Conservation (phyloP, 352 stramenopile genomes). For the Elongisporangium undulatum region DNA sequence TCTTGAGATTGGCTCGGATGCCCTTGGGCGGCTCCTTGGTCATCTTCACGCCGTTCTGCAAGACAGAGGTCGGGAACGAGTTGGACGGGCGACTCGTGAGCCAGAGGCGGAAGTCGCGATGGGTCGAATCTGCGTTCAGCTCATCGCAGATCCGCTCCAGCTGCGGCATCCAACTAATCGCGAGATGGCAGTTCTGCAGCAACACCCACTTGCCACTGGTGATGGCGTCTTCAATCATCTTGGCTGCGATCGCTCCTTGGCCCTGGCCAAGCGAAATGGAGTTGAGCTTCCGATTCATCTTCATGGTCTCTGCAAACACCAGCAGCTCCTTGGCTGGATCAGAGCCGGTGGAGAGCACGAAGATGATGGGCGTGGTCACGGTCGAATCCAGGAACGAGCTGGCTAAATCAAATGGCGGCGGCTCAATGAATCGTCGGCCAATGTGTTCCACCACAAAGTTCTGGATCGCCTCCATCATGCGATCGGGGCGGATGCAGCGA, state of each 20-base stretch:
- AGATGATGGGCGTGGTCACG: constrained; percentile 87
- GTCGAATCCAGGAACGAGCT: constrained; percentile 84
- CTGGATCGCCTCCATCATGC: constrained; percentile 87
- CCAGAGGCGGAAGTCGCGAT: constrained; percentile 93
- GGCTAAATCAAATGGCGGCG: constrained; percentile 75
- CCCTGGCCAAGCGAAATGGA: constrained; percentile 90
- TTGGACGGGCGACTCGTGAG: constrained; percentile 79
- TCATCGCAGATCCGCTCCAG: constrained; percentile 91
- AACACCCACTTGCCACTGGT: constrained; percentile 91
- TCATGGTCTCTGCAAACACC: constrained; percentile 80
- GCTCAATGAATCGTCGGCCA: constrained; percentile 88
- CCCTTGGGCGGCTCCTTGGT: constrained; percentile 92
- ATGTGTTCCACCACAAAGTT: constrained; percentile 88
- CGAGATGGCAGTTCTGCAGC: constrained; percentile 91
- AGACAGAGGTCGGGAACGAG: constrained; percentile 81
- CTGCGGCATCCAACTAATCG: constrained; percentile 91
- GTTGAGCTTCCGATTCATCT: constrained; percentile 79
- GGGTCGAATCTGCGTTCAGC: constrained; percentile 75
- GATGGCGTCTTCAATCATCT: constrained; percentile 86
- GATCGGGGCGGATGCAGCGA: constrained; percentile 71
- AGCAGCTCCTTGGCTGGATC: constrained; percentile 89
- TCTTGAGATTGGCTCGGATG: constrained; percentile 85
- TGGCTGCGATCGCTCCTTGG: constrained; percentile 80
- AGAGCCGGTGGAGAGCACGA: constrained; percentile 87
- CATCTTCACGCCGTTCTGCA: constrained; percentile 93